Conservation (phyloP, 2,329 filamentous ascomycete genomes). For the Ophiostoma novo-ulmi region DNA sequence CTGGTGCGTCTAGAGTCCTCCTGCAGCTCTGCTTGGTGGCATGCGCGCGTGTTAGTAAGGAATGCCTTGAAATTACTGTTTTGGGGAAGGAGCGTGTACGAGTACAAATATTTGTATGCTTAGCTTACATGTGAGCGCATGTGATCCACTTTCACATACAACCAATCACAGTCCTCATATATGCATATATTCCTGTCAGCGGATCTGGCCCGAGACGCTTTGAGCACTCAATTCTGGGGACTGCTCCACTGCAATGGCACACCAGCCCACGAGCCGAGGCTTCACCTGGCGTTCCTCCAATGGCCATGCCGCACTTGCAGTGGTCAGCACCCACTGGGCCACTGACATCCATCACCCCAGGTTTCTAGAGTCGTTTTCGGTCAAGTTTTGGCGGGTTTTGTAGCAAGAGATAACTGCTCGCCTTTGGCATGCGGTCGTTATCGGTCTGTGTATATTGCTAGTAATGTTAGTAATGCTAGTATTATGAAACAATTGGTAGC, state of each 20-base stretch:
- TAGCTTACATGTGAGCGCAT: not conserved
- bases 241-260: conserved; percentile 1
- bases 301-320: not conserved
- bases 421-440: not conserved
- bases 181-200: conserved; percentile 16
- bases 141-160: not conserved
- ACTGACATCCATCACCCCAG: not conserved
- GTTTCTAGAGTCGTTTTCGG: not conserved
- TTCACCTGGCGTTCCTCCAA: not conserved
- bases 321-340: conserved; percentile 6
- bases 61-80: conserved; percentile 10
- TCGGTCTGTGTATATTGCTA: not conserved
- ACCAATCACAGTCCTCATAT: conserved; percentile 18
- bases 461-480: not conserved
- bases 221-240: conserved; percentile 4
- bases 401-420: not conserved
- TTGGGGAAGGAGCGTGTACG: not conserved
- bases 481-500: too few species aligned
- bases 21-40: not conserved
- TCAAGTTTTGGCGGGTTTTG: not conserved
- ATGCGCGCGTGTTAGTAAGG: conserved; percentile 13
- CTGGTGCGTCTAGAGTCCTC: not conserved
- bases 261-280: conserved; percentile 18
- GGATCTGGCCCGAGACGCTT: not conserved
- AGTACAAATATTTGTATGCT: not conserved